Percentiles rank a stretch among this genome's conserved stretches.
Conservation (phyloP, 345 rosid species). For the Acer yangbiense region DNA sequence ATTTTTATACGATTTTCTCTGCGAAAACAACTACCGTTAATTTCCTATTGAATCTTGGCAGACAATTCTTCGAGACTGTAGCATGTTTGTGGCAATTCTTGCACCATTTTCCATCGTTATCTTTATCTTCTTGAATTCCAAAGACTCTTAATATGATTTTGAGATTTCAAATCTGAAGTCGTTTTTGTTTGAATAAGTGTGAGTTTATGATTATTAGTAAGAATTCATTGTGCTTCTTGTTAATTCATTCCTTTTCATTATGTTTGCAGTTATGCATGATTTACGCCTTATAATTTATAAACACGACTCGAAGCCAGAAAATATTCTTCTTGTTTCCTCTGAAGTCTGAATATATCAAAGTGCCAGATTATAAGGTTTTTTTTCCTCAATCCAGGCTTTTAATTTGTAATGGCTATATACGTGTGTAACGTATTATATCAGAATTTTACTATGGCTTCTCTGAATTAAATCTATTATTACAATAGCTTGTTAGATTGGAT, state of each 20-base stretch:
- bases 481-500: background rate
- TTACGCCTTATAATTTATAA: constrained; percentile 46
- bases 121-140: constrained; percentile 32
- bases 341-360: constrained; percentile 69
- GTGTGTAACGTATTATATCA: background rate
- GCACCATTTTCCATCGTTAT: constrained; percentile 48
- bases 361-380: constrained; percentile 74
- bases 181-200: constrained; percentile 12
- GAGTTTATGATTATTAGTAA: constrained; percentile 16
- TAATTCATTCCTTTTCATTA: constrained; percentile 19
- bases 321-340: constrained; percentile 69
- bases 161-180: constrained; percentile 2
- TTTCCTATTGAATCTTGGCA: constrained; percentile 93
- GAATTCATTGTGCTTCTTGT: constrained; percentile 18
- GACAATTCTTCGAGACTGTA: constrained; percentile 98
- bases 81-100: constrained; percentile 95
- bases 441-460: constrained; percentile 1
- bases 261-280: constrained; percentile 76
- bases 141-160: constrained; percentile 17
- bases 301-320: constrained; percentile 85
- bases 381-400: background rate
- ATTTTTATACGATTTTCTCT: constrained; percentile 98
- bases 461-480: background rate
- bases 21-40: constrained; percentile 96
- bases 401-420: background rate